These are phyloP conservation scores for Ceratocystis lukuohia DNA, from an alignment of 2,329 filamentous ascomycete genomes.

Conservation along the genomic window DNA sequence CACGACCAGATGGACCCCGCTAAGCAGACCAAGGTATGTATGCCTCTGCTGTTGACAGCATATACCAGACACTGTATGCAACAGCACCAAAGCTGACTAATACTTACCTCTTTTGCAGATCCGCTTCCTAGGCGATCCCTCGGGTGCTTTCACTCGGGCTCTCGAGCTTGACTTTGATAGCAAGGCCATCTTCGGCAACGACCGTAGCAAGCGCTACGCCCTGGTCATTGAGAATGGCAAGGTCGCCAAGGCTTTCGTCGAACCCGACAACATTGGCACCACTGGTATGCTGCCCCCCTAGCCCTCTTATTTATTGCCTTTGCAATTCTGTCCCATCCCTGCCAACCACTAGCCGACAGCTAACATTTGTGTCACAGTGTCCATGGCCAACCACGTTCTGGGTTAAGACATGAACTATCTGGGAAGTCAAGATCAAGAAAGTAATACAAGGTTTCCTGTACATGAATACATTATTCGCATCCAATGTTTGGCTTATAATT, in stretches of 20 bases:
- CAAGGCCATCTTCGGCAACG: conserved; percentile 63
- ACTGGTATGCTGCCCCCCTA: conserved; percentile 42
- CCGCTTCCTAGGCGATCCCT: conserved; percentile 76
- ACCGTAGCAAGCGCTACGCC: conserved; percentile 78
- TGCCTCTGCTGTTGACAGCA: background rate
- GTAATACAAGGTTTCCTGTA: background rate
- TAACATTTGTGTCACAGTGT: conserved; percentile 28
- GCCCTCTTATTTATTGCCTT: background rate
- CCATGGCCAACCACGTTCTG: conserved; percentile 39
- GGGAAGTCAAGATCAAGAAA: background rate
- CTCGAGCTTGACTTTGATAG: conserved; percentile 75
- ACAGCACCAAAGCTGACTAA: background rate
- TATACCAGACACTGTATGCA: background rate
- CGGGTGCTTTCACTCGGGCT: conserved; percentile 65
- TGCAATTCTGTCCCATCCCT: background rate
- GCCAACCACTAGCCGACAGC: background rate
- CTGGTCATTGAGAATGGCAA: conserved; percentile 73
- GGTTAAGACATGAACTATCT: conserved; percentile 22
- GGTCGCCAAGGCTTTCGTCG: conserved; percentile 66
- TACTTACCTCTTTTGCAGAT: conserved; percentile 40
- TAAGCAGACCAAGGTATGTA: conserved; percentile 59
- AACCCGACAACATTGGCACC: conserved; percentile 78
- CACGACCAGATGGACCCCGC: conserved; percentile 60
- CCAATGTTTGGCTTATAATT: background rate
- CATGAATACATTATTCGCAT: background rate